Conservation (phyloP, 495 filamentous ascomycete genomes). For the Aspergillus egyptiacus region DNA sequence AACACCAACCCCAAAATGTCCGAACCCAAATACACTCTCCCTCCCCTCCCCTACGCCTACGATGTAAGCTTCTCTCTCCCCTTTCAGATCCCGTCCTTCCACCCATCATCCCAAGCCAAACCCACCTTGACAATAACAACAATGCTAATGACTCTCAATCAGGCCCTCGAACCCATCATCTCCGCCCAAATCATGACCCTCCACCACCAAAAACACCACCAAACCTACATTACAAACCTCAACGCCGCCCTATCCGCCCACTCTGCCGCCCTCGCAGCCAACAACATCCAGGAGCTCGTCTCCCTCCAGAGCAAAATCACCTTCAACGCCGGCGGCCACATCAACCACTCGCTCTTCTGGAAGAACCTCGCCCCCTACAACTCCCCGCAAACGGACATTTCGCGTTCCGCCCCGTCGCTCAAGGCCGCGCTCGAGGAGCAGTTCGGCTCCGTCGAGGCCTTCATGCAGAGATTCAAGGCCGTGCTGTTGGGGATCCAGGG, state of each 20-base stretch:
- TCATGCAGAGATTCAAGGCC: slow-evolving; percentile 62
- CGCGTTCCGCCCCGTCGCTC: slow-evolving; percentile 45
- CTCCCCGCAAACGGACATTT: slow-evolving; percentile 59
- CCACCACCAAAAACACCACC: slow-evolving; percentile 62
- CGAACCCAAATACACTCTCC: slow-evolving; percentile 24
- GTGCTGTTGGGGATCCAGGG: slow-evolving; percentile 84
- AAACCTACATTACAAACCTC: slow-evolving; percentile 60
- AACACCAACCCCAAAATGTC: slow-evolving; percentile 16
- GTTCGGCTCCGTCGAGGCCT: slow-evolving; percentile 63
- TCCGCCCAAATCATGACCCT: slow-evolving; percentile 94
- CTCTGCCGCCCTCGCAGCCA: slow-evolving; percentile 34
- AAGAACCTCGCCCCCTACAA: slow-evolving; percentile 71
- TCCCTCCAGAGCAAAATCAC: slow-evolving; percentile 77
- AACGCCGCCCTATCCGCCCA: slow-evolving; percentile 51
- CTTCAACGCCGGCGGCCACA: slow-evolving; percentile 92
- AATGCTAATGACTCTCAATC: neutral
- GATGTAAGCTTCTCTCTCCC: slow-evolving; percentile 25
- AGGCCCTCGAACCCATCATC: slow-evolving; percentile 88
- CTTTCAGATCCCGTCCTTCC: neutral
- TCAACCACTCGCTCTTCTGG: slow-evolving; percentile 94
- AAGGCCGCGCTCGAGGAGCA: slow-evolving; percentile 58
- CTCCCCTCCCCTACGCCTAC: slow-evolving; percentile 40
- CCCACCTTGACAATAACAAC: too few species aligned
- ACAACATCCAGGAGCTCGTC: slow-evolving; percentile 57
- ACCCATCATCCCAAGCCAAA: too few species aligned